These are phyloP conservation scores for Casuarina equisetifolia DNA, from an alignment of 306 rosid species.

Conservation along the genomic window DNA sequence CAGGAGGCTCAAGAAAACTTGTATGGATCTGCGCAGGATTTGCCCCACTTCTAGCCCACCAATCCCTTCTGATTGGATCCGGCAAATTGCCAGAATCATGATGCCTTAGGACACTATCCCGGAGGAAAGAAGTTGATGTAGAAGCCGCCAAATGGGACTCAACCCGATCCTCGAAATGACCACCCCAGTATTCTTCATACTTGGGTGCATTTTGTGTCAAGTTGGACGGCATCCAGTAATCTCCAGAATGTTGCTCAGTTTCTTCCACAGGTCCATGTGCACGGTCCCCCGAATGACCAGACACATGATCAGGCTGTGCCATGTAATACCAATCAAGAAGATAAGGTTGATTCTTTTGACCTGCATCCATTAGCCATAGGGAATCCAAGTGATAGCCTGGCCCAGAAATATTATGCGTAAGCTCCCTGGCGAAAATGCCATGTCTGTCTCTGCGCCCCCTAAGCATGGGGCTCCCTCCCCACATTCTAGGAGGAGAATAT, in stretches of 20 bases:
- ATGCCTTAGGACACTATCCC: constrained; percentile 49
- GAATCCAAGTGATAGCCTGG: constrained; percentile 52
- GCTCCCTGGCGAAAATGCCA: constrained; percentile 42
- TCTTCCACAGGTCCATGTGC: constrained; percentile 40
- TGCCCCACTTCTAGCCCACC: constrained; percentile 78
- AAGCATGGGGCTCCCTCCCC: constrained; percentile 43
- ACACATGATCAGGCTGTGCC: constrained; percentile 34
- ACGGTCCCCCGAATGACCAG: constrained; percentile 24
- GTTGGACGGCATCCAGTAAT: constrained; percentile 52
- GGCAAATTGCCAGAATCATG: constrained; percentile 26
- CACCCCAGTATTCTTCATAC: constrained; percentile 41
- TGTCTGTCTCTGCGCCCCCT: constrained; percentile 46
- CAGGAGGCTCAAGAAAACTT: constrained; percentile 90
- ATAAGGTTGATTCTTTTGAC: constrained; percentile 60
- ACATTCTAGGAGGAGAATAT: constrained; percentile 49
- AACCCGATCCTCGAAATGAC: constrained; percentile 35
- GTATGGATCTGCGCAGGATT: constrained; percentile 41
- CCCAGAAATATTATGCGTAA: constrained; percentile 36
- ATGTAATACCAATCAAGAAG: constrained; percentile 88
- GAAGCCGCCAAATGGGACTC: constrained; percentile 68
- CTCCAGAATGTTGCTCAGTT: constrained; percentile 40
- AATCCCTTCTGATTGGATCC: constrained; percentile 43
- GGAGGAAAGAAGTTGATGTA: constrained; percentile 57
- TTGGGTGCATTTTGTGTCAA: constrained; percentile 31
- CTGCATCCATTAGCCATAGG: constrained; percentile 57